Percentiles rank a stretch among this genome's conserved stretches.
Evolutionary conservation across 305 asterid genomes (phyloP).

Genomic region (Petunia hybrid): DNA sequence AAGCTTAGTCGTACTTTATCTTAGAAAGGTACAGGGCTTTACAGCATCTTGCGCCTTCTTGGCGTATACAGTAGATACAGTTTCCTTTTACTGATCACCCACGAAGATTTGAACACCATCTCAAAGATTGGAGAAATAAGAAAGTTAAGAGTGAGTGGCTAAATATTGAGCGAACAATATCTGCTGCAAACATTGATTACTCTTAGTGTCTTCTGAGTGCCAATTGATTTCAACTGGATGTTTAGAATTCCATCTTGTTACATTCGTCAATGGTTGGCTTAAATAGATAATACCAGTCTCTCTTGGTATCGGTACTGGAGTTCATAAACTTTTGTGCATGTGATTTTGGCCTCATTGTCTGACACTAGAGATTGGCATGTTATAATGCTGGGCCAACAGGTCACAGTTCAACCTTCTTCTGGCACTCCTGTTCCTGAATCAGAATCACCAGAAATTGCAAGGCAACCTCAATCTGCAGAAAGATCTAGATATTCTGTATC

Average conservation of each 20-base stretch:
- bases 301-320: not conserved
- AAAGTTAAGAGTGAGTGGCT: not conserved
- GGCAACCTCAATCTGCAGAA: slow-evolving; percentile 6
- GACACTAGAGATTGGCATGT: slow-evolving; percentile 16
- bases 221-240: not conserved
- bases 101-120: slow-evolving; percentile 1
- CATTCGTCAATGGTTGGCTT: not conserved
- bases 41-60: slow-evolving; percentile 7
- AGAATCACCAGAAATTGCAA: slow-evolving; percentile 23
- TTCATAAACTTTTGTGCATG: slow-evolving; percentile 4
- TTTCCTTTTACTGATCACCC: not conserved
- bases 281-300: not conserved
- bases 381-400: slow-evolving; percentile 31
- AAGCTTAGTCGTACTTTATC: too few species aligned
- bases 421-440: slow-evolving; percentile 30
- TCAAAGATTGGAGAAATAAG: not conserved
- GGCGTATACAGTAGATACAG: not conserved
- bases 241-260: slow-evolving; percentile 7
- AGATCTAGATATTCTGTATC: slow-evolving; percentile 22
- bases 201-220: slow-evolving; percentile 12
- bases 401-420: slow-evolving; percentile 27
- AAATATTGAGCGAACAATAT: not conserved
- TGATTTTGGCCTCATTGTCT: not conserved
- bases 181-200: not conserved
- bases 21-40: too few species aligned